phyloP scores from a whole-genome alignment of 2,329 filamentous ascomycete genomes.

The Curvularia hawaiiensis region DNA sequence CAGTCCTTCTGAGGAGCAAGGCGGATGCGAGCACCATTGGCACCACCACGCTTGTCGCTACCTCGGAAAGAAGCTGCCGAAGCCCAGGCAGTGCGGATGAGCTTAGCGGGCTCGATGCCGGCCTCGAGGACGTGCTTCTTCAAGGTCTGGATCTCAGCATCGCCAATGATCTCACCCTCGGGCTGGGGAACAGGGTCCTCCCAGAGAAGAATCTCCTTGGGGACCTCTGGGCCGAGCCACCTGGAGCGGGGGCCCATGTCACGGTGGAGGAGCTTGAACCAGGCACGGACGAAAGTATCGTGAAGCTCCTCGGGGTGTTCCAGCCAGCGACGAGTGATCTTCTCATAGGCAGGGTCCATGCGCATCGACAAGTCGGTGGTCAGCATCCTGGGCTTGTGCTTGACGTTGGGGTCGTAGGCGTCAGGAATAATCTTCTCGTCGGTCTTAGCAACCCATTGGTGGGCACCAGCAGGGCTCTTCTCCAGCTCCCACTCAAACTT shows the following conservation, averaged over 20 bases:
- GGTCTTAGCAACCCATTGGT: slow-evolving; percentile 78
- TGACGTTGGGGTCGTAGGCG: slow-evolving; percentile 71
- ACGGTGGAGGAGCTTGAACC: slow-evolving; percentile 85
- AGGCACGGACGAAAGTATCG: slow-evolving; percentile 73
- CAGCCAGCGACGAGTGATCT: slow-evolving; percentile 74
- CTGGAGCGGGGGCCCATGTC: slow-evolving; percentile 74
- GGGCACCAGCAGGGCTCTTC: slow-evolving; percentile 76
- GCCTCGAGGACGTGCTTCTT: slow-evolving; percentile 71
- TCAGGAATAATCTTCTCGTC: slow-evolving; percentile 71
- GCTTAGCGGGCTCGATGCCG: slow-evolving; percentile 64
- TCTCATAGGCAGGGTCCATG: slow-evolving; percentile 73
- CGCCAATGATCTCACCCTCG: slow-evolving; percentile 63
- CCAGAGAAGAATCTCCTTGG: slow-evolving; percentile 72
- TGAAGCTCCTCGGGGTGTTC: slow-evolving; percentile 71
- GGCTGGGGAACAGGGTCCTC: slow-evolving; percentile 72
- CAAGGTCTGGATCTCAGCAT: slow-evolving; percentile 66
- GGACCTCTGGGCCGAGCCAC: slow-evolving; percentile 77
- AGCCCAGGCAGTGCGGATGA: slow-evolving; percentile 59
- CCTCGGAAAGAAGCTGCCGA: slow-evolving; percentile 51
- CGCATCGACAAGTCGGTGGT: slow-evolving; percentile 76
- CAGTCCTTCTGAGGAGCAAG: slow-evolving; percentile 74
- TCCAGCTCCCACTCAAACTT: slow-evolving; percentile 78
- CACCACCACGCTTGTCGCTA: slow-evolving; percentile 80
- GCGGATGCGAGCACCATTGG: slow-evolving; percentile 79
- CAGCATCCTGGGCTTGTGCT: slow-evolving; percentile 77